phyloP scores from a whole-genome alignment of 345 rosid genomes.

The Rhodomyrtus tomentosa region DNA sequence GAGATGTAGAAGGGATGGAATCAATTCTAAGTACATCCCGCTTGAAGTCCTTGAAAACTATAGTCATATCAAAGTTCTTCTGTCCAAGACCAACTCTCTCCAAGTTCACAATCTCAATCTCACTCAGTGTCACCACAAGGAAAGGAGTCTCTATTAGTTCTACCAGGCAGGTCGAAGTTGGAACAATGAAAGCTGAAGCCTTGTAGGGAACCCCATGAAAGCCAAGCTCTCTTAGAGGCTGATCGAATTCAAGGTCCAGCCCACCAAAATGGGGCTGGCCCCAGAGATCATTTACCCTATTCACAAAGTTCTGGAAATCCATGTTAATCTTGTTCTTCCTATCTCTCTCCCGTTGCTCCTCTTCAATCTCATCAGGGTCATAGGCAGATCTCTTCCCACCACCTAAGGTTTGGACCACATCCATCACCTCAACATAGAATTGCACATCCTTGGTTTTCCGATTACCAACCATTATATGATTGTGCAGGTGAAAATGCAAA shows the following conservation, averaged over 20 bases:
- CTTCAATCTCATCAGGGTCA: conserved; percentile 95
- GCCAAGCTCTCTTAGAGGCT: conserved; percentile 86
- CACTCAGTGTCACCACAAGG: conserved; percentile 71
- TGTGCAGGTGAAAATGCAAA: conserved; percentile 76
- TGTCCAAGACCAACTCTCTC: conserved; percentile 93
- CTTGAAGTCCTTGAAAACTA: conserved; percentile 91
- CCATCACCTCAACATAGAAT: conserved; percentile 90
- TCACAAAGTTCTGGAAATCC: conserved; percentile 81
- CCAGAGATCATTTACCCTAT: conserved; percentile 79
- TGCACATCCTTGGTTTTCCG: conserved; percentile 94
- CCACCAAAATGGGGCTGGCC: conserved; percentile 66
- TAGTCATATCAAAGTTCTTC: conserved; percentile 89
- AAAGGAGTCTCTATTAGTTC: conserved; percentile 78
- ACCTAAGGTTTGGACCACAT: conserved; percentile 76
- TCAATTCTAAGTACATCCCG: conserved; percentile 77
- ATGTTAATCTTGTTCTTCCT: conserved; percentile 79
- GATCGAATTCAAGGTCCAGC: conserved; percentile 94
- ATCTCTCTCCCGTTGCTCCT: conserved; percentile 83
- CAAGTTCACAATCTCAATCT: conserved; percentile 92
- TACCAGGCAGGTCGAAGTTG: conserved; percentile 81
- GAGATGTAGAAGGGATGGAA: conserved; percentile 65
- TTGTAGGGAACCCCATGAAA: conserved; percentile 91
- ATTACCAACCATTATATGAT: conserved; percentile 95
- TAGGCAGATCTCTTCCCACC: conserved; percentile 89
- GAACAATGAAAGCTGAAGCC: conserved; percentile 72